phyloP scores from a whole-genome alignment of 805 yeast species.

The Starmerella lactis-condensi region DNA sequence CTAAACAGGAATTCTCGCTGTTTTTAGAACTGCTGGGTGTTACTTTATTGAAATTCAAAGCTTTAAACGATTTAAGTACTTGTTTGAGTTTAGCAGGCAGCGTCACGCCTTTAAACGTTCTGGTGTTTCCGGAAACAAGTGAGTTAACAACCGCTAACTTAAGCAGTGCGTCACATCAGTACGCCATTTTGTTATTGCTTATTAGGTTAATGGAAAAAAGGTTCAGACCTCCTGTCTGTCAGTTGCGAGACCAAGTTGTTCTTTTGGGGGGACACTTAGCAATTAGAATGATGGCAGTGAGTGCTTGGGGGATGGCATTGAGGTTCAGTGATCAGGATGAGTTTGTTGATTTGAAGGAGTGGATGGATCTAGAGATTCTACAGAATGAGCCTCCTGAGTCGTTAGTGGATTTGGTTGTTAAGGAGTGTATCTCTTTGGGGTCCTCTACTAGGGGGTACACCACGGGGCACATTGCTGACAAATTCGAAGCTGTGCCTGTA shows the following conservation, averaged over 20 bases:
- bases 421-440: neutral
- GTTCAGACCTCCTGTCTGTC: constrained; percentile 11
- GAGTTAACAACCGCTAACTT: constrained; percentile 10
- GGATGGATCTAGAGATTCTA: constrained; percentile 12
- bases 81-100: constrained; percentile 11
- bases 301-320: constrained; percentile 15
- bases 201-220: constrained; percentile 4
- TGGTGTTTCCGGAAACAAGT: constrained; percentile 11
- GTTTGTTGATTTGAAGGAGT: constrained; percentile 7
- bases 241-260: constrained; percentile 14
- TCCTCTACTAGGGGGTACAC: neutral
- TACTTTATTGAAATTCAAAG: constrained; percentile 6
- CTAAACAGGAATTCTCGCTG: constrained; percentile 7
- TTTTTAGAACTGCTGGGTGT: constrained; percentile 17
- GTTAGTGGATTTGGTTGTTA: constrained; percentile 2
- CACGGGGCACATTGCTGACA: neutral
- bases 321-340: neutral
- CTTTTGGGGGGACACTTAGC: constrained; percentile 13
- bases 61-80: neutral
- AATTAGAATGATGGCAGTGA: constrained; percentile 12
- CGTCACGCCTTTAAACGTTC: constrained; percentile 14
- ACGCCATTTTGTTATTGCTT: constrained; percentile 14
- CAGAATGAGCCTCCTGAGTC: constrained; percentile 3
- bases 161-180: constrained; percentile 15
- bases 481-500: too few relatives aligned